A percentile compares a stretch with the other conserved stretches of the same genome.
Conservation (phyloP, 176 grass and related monocot species). For the Cymbopogon citratus region DNA sequence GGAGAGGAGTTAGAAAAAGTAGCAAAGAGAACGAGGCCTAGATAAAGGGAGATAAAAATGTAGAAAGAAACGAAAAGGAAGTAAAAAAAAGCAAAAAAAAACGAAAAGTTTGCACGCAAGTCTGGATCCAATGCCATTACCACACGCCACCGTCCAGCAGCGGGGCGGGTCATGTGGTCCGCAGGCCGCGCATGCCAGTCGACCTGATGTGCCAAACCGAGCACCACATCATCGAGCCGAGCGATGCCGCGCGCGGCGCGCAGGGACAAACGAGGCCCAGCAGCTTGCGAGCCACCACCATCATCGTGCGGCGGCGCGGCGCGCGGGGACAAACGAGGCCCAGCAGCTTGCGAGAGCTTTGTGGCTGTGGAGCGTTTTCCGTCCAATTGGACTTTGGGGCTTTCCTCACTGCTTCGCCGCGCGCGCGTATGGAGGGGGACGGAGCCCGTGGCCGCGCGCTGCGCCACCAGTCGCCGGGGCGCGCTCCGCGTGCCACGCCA, state of each 20-base stretch:
- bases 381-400: background rate
- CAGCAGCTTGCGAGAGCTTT: background rate
- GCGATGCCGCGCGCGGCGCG: too few relatives aligned
- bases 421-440: background rate
- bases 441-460: slow-evolving; percentile 29
- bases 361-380: background rate
- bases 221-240: too few relatives aligned
- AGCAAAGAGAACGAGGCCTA: too few relatives aligned
- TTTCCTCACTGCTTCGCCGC: too few relatives aligned
- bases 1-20: too few relatives aligned
- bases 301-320: background rate
- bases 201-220: too few relatives aligned
- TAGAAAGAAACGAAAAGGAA: background rate
- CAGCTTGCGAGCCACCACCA: too few relatives aligned
- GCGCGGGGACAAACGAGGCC: background rate
- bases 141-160: background rate
- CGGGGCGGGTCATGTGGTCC: too few relatives aligned
- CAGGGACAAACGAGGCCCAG: too few relatives aligned
- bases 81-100: background rate
- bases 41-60: too few relatives aligned
- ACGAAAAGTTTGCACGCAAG: background rate
- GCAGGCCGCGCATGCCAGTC: too few relatives aligned
- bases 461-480: slow-evolving; percentile 31
- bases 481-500: slow-evolving; percentile 3
- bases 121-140: background rate